Base-by-base conservation (phyloP, 176 grass and related monocot species). In the Aegilops speltoides region DNA sequence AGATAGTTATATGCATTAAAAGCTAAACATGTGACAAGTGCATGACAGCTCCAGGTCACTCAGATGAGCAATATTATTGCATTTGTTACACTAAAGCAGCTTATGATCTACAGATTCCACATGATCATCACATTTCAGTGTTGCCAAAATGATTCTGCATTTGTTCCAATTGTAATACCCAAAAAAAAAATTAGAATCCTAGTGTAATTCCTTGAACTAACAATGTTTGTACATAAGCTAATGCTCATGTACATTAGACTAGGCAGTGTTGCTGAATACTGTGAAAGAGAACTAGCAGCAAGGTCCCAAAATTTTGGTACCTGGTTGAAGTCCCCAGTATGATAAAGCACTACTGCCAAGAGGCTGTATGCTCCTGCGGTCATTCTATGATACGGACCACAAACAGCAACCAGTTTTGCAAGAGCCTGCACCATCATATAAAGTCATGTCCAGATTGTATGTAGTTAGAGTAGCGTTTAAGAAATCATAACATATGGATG, bases 291-390 rank as follows among this genome's bases (percentile, higher is more conserved):
- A 78, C n/a, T 64, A 74, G 12, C 7, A 9, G 60, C 26, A 8
- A 84, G 79, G n/a, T 87, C 32, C 80, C 83, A 64, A 31, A 62
- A 85, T 62, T 25, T 72, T 87, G 56, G 76, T 89, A 98, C 97
- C 94, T 98, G 97, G 84, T 96, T 98, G 86, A 98, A 98, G 67
- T 98, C 97, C 20, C 96, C 96, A 78, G 96, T 98, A 91, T 98
- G 96, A 76, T 98, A 98, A 75, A 98, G 93, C 68, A 96, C 97
- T 88, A 98, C 97, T 84, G 94, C 97, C 89, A 98, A 90, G 86
- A 98, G 93, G 85, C 97, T 96, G 83, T 98, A 98, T 79, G 97
- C 97, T 87, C 94, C 97, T 80, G 94, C 97, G 5, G 97, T 98
- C 97, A 96, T 98, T 94, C 97, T 88, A 87, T 98, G 97, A 79